Evolutionary conservation across 768 basidiomycete species (phyloP).

Genomic region (Lactarius hengduanensis): DNA sequence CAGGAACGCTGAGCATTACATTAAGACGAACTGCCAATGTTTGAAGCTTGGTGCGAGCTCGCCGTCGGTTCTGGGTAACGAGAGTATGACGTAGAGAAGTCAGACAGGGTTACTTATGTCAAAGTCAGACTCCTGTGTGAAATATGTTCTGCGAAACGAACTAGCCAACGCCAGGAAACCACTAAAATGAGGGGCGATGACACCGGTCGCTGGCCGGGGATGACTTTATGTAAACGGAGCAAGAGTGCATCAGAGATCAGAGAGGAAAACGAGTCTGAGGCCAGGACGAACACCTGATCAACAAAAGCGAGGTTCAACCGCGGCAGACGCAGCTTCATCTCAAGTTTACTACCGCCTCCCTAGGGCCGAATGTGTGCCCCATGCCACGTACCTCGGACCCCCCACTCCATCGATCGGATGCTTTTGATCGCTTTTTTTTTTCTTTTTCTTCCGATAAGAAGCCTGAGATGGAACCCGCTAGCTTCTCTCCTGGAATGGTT

Average conservation of each 20-base stretch:
- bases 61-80: slow-evolving; percentile 28
- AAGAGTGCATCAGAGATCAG: not conserved
- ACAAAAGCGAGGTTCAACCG: too few relatives aligned
- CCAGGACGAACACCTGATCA: too few relatives aligned
- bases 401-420: too few relatives aligned
- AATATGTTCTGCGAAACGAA: slow-evolving; percentile 16
- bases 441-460: not conserved
- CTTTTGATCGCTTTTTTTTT: not conserved
- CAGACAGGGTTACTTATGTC: slow-evolving; percentile 14
- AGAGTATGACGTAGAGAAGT: slow-evolving; percentile 19
- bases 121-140: slow-evolving; percentile 8
- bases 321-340: too few relatives aligned
- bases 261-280: not conserved
- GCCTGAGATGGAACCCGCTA: not conserved
- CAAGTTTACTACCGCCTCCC: too few relatives aligned
- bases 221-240: slow-evolving; percentile 12
- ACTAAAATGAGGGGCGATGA: slow-evolving; percentile 17
- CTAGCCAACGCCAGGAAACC: slow-evolving; percentile 4
- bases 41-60: slow-evolving; percentile 7
- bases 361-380: too few relatives aligned
- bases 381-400: not conserved
- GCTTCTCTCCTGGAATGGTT: not conserved
- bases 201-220: slow-evolving; percentile 8
- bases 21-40: slow-evolving; percentile 32
- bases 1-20: slow-evolving; percentile 37